phyloP scores from a whole-genome alignment of 2,329 filamentous ascomycete genomes.

The Apiospora hydei region DNA sequence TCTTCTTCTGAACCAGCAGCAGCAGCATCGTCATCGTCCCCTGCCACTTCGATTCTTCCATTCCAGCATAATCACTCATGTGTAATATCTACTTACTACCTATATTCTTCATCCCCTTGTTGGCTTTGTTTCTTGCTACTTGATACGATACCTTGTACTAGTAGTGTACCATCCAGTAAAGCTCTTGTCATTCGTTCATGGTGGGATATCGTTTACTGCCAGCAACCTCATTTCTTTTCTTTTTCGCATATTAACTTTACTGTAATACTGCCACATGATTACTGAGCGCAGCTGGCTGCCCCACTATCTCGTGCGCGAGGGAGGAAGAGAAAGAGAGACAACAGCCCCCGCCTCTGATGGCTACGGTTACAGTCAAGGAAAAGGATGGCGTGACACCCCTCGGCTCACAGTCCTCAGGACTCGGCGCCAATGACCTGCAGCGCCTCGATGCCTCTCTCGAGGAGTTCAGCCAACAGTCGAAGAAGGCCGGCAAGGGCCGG shows the following conservation, averaged over 20 bases:
- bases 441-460: slow-evolving; percentile 7
- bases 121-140: not conserved
- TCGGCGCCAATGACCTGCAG: not conserved
- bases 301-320: not conserved
- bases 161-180: no score
- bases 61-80: slow-evolving; percentile 10
- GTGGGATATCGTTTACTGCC: not conserved
- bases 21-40: not conserved
- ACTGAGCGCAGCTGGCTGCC: slow-evolving; percentile 15
- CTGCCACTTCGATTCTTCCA: not conserved
- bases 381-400: not conserved
- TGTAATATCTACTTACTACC: slow-evolving; percentile 2
- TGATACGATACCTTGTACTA: not conserved
- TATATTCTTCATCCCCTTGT: not conserved
- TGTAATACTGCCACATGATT: not conserved
- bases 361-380: slow-evolving; percentile 14
- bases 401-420: not conserved
- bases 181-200: not conserved
- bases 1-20: not conserved
- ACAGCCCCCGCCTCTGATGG: slow-evolving; percentile 2
- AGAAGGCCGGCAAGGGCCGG: slow-evolving; percentile 24
- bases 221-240: not conserved
- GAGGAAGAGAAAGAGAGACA: slow-evolving; percentile 12
- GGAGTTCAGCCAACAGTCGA: not conserved
- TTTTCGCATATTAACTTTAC: no score